A percentile compares a stretch with the other conserved stretches of the same genome.
Conservation (phyloP, 306 rosid species). For the Lotus japonicus region DNA sequence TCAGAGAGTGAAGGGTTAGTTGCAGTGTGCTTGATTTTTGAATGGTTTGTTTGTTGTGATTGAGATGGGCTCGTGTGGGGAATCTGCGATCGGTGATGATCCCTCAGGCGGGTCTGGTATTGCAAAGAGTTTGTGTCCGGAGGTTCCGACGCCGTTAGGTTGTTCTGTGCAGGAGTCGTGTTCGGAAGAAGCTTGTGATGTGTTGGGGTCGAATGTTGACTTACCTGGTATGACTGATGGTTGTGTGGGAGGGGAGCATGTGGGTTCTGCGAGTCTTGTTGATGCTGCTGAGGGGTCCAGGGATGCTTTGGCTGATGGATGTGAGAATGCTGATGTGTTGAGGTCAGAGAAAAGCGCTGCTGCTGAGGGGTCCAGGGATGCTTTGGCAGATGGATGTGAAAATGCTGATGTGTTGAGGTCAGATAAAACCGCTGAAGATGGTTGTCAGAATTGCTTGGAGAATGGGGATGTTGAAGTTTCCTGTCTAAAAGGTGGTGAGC, state of each 20-base stretch:
- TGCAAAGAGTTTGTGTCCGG: constrained; percentile 38
- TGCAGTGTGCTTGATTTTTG: constrained; percentile 22
- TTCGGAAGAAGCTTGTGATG: constrained; percentile 22
- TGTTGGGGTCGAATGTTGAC: constrained; percentile 29
- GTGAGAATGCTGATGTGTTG: constrained; percentile 28
- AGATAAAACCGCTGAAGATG: constrained; percentile 23
- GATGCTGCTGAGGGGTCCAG: constrained; percentile 24
- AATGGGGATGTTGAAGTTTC: constrained; percentile 22
- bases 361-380: too few species aligned
- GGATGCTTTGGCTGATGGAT: constrained; percentile 22
- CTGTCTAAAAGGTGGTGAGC: constrained; percentile 6
- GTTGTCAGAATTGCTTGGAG: constrained; percentile 19
- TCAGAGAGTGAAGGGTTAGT: constrained; percentile 27
- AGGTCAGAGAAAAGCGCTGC: constrained; percentile 11
- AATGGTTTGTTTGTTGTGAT: constrained; percentile 12
- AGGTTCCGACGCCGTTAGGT: constrained; percentile 38
- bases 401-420: constrained; percentile 20
- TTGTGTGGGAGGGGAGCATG: constrained; percentile 13
- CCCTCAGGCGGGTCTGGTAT: constrained; percentile 25
- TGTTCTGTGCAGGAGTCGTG: constrained; percentile 38
- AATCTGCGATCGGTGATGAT: constrained; percentile 38
- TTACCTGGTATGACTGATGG: constrained; percentile 12
- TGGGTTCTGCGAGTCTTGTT: constrained; percentile 23
- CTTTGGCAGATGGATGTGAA: constrained; percentile 27
- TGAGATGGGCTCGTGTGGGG: constrained; percentile 71